Evolutionary conservation across 163 green algal genomes (phyloP), one percentile per base, ranked within the genome.

Genomic region (Volvox carteri): DNA sequence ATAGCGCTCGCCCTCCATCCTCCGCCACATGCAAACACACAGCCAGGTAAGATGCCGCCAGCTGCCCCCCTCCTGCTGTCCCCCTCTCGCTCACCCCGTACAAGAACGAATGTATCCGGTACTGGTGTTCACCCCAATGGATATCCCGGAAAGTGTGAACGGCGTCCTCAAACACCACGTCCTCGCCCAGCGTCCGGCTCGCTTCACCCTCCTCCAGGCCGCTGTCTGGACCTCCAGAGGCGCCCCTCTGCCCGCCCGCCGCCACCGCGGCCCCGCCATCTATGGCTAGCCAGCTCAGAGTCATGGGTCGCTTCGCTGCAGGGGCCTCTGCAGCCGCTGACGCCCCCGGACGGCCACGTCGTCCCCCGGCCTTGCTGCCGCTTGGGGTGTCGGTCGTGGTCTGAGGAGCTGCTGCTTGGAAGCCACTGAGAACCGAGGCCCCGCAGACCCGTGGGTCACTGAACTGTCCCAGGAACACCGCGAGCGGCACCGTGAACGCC

Each of bases 31-130:
- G n/a, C n/a, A n/a, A n/a, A n/a, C n/a, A n/a, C n/a, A n/a, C n/a
- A n/a, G n/a, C n/a, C n/a, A n/a, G n/a, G n/a, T n/a, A n/a, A n/a
- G n/a, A n/a, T n/a, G n/a, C n/a, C n/a, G n/a, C n/a, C n/a, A n/a
- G n/a, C n/a, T n/a, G n/a, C n/a, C n/a, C n/a, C n/a, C n/a, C n/a
- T n/a, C n/a, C n/a, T n/a, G n/a, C n/a, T n/a, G n/a, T 60, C 58
- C 14, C 58, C 23, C 11, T 72, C 58, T 33, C 44, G 2, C 84
- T 89, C 28, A 84, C 84, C 84, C 70, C 70, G 35, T 73, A 89
- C 41, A 65, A 52, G 52, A 89, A 89, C 4, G 37, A 84, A 52
- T 89, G 84, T 60, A 89, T 89, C 33, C 84, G 70, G 84, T 89
- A 89, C 39, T 41, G 9, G 52, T 89, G 70, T 70, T 89, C 19